These are phyloP conservation scores for Vigna reflexopilosa DNA, from an alignment of 306 rosid species.

Conservation along the genomic window DNA sequence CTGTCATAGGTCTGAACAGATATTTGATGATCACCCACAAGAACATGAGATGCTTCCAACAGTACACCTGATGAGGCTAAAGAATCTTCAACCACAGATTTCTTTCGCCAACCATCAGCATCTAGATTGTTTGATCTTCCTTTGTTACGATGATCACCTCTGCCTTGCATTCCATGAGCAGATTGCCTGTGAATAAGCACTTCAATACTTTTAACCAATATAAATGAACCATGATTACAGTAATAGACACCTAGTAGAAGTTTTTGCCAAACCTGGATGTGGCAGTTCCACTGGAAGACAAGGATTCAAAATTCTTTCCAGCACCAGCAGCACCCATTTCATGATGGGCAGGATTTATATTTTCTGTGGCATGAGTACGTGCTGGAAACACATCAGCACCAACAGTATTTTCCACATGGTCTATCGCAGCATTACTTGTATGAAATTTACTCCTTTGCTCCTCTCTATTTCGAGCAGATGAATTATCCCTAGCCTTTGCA, in stretches of 20 bases:
- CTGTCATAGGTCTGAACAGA: conserved; percentile 53
- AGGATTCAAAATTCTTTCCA: conserved; percentile 54
- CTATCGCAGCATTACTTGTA: conserved; percentile 48
- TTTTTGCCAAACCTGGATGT: conserved; percentile 70
- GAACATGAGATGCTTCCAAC: conserved; percentile 57
- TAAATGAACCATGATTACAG: conserved; percentile 41
- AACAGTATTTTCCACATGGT: conserved; percentile 53
- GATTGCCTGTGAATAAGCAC: conserved; percentile 68
- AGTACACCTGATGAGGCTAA: conserved; percentile 52
- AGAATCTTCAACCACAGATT: conserved; percentile 50
- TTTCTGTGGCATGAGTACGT: conserved; percentile 50
- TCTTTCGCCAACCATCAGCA: conserved; percentile 70
- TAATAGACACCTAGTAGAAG: conserved; percentile 43
- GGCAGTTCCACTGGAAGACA: conserved; percentile 49
- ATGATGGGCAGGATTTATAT: conserved; percentile 48
- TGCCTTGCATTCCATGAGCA: conserved; percentile 65
- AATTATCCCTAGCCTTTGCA: conserved; percentile 84
- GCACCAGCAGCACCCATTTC: conserved; percentile 55
- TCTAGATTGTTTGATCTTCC: conserved; percentile 66
- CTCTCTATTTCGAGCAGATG: conserved; percentile 59
- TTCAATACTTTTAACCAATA: conserved; percentile 44
- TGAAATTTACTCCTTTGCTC: conserved; percentile 59
- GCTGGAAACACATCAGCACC: conserved; percentile 48
- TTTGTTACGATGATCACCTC: conserved; percentile 60
- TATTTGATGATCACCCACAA: conserved; percentile 59